A percentile compares a stretch with the other conserved stretches of the same genome.
Conservation (phyloP, 1,284 basidiomycete species). For the Athelia psychrophila region DNA sequence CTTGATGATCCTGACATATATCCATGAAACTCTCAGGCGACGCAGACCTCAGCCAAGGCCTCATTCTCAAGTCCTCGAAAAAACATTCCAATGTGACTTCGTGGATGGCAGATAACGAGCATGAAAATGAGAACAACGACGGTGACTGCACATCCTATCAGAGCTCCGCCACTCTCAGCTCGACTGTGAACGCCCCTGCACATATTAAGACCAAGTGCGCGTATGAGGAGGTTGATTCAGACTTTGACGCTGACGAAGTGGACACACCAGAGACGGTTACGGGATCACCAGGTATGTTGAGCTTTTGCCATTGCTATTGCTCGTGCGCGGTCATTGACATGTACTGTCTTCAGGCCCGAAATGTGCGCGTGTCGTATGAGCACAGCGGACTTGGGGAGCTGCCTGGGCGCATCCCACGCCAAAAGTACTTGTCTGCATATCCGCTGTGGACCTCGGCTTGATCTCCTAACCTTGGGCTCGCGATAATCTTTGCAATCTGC, state of each 20-base stretch:
- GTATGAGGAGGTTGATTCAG: constrained; percentile 45
- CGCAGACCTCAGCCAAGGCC: constrained; percentile 52
- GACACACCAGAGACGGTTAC: no score
- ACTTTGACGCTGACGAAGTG: constrained; percentile 25
- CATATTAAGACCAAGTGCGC: constrained; percentile 48
- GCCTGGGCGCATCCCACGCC: no score
- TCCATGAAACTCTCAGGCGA: constrained; percentile 60
- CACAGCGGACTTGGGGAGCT: no score
- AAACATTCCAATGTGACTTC: constrained; percentile 52
- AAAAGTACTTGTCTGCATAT: background rate
- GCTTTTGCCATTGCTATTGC: background rate
- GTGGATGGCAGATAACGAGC: constrained; percentile 23
- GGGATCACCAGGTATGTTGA: constrained; percentile 46
- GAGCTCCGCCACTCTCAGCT: constrained; percentile 42
- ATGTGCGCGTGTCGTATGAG: constrained; percentile 32
- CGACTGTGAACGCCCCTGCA: constrained; percentile 22
- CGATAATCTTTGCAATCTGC: background rate
- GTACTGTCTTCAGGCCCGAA: constrained; percentile 34
- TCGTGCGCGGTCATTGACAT: no score
- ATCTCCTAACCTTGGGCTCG: no score
- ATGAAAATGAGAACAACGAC: no score
- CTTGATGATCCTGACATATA: constrained; percentile 25
- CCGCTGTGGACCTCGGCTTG: background rate
- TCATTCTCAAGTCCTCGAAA: constrained; percentile 51
- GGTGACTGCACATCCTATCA: constrained; percentile 30